Evolutionary conservation across 2,329 filamentous ascomycete species (phyloP), one percentile per base, ranked within the genome.

Genomic region (Cladosporium sp.): DNA sequence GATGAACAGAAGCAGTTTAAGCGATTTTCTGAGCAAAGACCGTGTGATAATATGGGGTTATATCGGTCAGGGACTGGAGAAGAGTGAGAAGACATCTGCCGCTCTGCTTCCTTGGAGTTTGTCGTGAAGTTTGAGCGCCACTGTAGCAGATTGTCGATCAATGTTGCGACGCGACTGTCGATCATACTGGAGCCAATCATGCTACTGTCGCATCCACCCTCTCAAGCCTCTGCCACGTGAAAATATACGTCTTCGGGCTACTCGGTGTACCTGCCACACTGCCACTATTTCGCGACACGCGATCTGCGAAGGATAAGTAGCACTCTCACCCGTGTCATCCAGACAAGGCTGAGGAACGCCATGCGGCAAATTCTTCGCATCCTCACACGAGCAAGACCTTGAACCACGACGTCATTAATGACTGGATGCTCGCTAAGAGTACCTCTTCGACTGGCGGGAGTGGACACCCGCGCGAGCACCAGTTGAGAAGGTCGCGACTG

Each of bases 401-500:
- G 39, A 46, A 21, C 2, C 39, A 46, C 39, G 21, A 46, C 39
- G 39, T 46, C 39, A 46, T 46, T 21, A 21, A 46, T 46, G 39
- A 46, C 39, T 21, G 39, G 8, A 13, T 10, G 39, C 14, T 46
- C 39, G 39, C 39, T 46, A 18, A 21, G n/a, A 46, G n/a, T n/a
- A 8, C n/a, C n/a, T n/a, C n/a, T n/a, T n/a, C n/a, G n/a, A n/a
- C 39, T 21, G 39, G 39, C 39, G 39, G 39, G 36, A 58, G 56
- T 58, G 56, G 56, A 18, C 56, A 58, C 56, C 56, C 56, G 56
- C 25, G 25, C 32, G 34, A 26, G 21, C 34, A 39, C 23, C n/a
- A 26, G 56, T 58, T 58, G 56, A 58, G 56, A 43, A 39, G 34
- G 56, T 39, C 56, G 56, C 34, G 56, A 58, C 34, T 43, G 56